A percentile compares a stretch with the other conserved stretches of the same genome.
These are phyloP conservation scores for Gastrolobium bilobum DNA, from an alignment of 306 rosid genomes.

Conservation along the genomic window DNA sequence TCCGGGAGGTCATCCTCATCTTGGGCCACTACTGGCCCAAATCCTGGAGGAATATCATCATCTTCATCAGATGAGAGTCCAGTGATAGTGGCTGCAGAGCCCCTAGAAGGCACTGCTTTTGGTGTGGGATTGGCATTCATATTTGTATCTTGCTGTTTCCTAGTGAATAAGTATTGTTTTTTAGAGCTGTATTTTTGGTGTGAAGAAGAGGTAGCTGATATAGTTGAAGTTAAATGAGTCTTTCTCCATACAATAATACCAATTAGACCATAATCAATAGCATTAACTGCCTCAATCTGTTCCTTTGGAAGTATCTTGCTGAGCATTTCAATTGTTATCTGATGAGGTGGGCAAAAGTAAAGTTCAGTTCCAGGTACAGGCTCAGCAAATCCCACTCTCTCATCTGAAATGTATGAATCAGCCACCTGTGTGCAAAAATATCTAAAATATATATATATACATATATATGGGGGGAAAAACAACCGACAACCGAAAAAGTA, in stretches of 20 bases:
- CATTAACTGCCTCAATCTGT: constrained; percentile 79
- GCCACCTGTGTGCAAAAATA: constrained; percentile 63
- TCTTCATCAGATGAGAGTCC: constrained; percentile 52
- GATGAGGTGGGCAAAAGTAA: constrained; percentile 93
- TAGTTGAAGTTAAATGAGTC: constrained; percentile 65
- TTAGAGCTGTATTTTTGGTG: constrained; percentile 80
- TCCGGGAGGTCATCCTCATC: constrained; percentile 94
- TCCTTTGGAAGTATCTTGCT: constrained; percentile 78
- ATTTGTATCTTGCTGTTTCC: constrained; percentile 76
- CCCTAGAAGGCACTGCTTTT: constrained; percentile 49
- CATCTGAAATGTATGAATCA: constrained; percentile 80
- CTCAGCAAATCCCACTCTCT: constrained; percentile 96
- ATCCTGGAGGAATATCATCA: constrained; percentile 91
- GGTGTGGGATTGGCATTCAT: constrained; percentile 55
- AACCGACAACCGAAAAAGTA: background rate
- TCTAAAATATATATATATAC: background rate
- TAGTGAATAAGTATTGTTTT: constrained; percentile 67
- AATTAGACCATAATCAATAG: constrained; percentile 90
- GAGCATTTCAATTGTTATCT: constrained; percentile 81
- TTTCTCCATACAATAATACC: constrained; percentile 99
- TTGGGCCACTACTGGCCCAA: constrained; percentile 74
- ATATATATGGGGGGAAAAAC: background rate
- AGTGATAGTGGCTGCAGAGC: constrained; percentile 25
- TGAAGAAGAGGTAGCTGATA: constrained; percentile 81
- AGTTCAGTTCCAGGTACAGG: constrained; percentile 86